Conservation (phyloP, 1,284 basidiomycete species). For the Ganoderma resinaceum region DNA sequence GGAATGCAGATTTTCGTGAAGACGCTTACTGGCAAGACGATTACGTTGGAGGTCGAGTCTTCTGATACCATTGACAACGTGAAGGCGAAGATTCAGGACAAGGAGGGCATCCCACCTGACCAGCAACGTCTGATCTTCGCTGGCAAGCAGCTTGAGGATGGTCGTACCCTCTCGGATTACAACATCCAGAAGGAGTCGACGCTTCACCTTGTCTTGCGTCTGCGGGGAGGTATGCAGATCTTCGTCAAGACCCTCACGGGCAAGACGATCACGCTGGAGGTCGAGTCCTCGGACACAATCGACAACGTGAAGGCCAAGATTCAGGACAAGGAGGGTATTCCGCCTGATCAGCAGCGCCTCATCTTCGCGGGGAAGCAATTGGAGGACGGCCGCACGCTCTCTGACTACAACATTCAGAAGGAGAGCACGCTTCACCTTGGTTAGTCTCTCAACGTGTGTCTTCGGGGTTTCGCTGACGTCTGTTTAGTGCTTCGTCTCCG, state of each 20-base stretch:
- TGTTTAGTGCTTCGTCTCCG: conserved; percentile 78
- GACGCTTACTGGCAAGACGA: conserved; percentile 85
- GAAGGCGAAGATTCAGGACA: conserved; percentile 87
- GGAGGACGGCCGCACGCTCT: conserved; percentile 69
- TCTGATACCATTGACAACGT: conserved; percentile 92
- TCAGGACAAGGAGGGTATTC: conserved; percentile 80
- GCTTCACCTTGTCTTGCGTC: conserved; percentile 50
- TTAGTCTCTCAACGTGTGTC: conserved; percentile 16
- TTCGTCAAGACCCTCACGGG: conserved; percentile 79
- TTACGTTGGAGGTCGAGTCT: conserved; percentile 89
- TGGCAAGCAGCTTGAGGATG: conserved; percentile 83
- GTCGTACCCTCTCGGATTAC: conserved; percentile 79
- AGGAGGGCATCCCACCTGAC: conserved; percentile 86
- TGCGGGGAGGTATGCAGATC: conserved; percentile 42
- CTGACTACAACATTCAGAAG: conserved; percentile 42
- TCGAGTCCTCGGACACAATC: conserved; percentile 79
- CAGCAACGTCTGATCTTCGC: conserved; percentile 88
- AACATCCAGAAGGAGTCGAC: conserved; percentile 81
- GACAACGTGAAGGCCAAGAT: conserved; percentile 80
- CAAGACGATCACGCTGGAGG: conserved; percentile 84
- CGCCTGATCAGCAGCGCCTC: conserved; percentile 76
- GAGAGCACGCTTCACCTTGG: conserved; percentile 40
- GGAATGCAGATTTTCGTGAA: conserved; percentile 85
- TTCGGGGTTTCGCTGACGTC: conserved; percentile 1
- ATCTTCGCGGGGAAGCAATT: conserved; percentile 84